These are phyloP conservation scores for Fusarium pseudograminearum DNA, from an alignment of 2,329 filamentous ascomycete species.

Conservation along the genomic window DNA sequence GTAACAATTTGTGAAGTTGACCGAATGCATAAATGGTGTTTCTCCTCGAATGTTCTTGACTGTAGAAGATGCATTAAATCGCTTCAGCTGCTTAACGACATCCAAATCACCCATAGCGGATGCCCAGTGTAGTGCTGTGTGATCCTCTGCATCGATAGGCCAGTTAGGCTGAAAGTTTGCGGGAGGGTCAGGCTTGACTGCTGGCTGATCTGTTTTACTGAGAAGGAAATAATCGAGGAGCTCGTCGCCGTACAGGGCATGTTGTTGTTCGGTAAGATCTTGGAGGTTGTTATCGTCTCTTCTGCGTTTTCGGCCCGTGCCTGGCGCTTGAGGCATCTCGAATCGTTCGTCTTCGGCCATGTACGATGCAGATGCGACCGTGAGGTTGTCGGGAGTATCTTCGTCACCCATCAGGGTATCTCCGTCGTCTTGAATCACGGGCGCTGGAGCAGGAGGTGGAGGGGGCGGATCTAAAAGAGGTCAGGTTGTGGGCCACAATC, in stretches of 20 bases:
- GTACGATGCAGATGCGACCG: constrained; percentile 85
- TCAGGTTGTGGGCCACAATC: constrained; percentile 12
- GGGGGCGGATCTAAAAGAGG: constrained; percentile 38
- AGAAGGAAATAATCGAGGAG: constrained; percentile 96
- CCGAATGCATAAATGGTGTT: constrained; percentile 93
- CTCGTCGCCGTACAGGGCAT: constrained; percentile 91
- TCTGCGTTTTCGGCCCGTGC: constrained; percentile 80
- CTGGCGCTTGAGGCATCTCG: constrained; percentile 73
- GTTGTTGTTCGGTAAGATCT: constrained; percentile 80
- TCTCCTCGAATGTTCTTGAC: constrained; percentile 80
- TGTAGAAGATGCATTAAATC: constrained; percentile 80
- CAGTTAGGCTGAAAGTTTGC: constrained; percentile 89
- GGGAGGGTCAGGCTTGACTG: constrained; percentile 81
- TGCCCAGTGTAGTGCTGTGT: constrained; percentile 96
- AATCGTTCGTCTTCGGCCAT: constrained; percentile 85
- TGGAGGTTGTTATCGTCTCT: constrained; percentile 70
- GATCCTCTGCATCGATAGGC: constrained; percentile 91
- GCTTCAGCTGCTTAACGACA: constrained; percentile 87
- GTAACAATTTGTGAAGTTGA: constrained; percentile 96
- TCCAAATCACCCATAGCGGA: constrained; percentile 97
- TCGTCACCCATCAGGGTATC: constrained; percentile 76
- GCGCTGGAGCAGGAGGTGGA: constrained; percentile 41
- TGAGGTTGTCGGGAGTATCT: constrained; percentile 85
- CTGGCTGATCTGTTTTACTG: constrained; percentile 80
- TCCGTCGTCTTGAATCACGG: constrained; percentile 66